Evolutionary conservation across 257 asterid species (phyloP).

Genomic region (Linderniella brevidens): DNA sequence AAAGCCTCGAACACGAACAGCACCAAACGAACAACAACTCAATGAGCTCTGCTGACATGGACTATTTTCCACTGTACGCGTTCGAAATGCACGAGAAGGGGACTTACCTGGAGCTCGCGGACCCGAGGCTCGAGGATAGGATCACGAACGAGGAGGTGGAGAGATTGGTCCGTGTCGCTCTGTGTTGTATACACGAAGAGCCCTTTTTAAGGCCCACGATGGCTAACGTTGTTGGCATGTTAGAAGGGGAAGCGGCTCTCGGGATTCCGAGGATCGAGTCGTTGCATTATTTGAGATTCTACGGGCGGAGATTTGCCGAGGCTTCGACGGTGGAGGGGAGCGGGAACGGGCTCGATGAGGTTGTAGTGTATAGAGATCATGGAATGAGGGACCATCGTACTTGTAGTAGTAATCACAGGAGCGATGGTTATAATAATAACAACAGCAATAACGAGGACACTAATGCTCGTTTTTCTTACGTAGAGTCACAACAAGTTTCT

Average conservation of each 20-base stretch:
- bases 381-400: too few species aligned
- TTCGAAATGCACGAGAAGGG: conserved; percentile 66
- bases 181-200: conserved; percentile 79
- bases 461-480: too few species aligned
- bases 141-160: conserved; percentile 44
- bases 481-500: too few species aligned
- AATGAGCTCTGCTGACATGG: conserved; percentile 8
- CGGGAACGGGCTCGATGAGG: background rate
- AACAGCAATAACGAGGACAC: too few species aligned
- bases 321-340: conserved; percentile 25
- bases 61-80: conserved; percentile 57
- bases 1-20: conserved; percentile 13
- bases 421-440: too few species aligned
- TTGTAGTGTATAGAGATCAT: too few species aligned
- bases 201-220: conserved; percentile 60
- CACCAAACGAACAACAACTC: conserved; percentile 11
- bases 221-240: conserved; percentile 57
- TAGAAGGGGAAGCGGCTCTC: conserved; percentile 56
- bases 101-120: conserved; percentile 53
- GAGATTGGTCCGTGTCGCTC: conserved; percentile 57
- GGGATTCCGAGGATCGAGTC: conserved; percentile 49
- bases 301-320: conserved; percentile 64
- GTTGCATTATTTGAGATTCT: conserved; percentile 50
- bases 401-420: too few species aligned
- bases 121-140: conserved; percentile 35